These are phyloP conservation scores for Diplodia corticola DNA, from an alignment of 2,329 filamentous ascomycete genomes.

Conservation along the genomic window DNA sequence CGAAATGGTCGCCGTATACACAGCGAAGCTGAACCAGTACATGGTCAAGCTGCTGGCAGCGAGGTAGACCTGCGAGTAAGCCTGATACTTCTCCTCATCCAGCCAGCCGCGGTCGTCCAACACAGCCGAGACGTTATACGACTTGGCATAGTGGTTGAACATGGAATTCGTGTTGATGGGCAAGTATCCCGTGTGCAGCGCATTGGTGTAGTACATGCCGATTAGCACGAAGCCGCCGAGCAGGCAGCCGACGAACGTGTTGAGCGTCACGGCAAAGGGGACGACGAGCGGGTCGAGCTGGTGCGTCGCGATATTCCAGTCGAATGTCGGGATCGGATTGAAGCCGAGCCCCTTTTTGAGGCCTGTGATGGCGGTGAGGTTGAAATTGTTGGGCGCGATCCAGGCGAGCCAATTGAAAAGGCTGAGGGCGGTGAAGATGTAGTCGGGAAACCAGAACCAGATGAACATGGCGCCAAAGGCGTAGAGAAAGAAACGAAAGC, in stretches of 20 bases:
- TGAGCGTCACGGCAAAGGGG: constrained; percentile 35
- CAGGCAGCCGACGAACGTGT: constrained; percentile 37
- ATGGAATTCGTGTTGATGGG: constrained; percentile 38
- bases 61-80: constrained; percentile 41
- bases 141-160: constrained; percentile 38
- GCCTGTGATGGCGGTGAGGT: constrained; percentile 74
- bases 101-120: constrained; percentile 31
- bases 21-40: constrained; percentile 41
- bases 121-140: constrained; percentile 38
- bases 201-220: constrained; percentile 33
- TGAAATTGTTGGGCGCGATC: constrained; percentile 64
- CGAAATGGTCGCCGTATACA: constrained; percentile 39
- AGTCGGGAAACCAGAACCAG: constrained; percentile 52
- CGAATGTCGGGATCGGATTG: constrained; percentile 68
- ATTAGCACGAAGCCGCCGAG: constrained; percentile 29
- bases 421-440: constrained; percentile 67
- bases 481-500: constrained; percentile 64
- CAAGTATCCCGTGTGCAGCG: constrained; percentile 37
- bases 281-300: constrained; percentile 37
- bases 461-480: constrained; percentile 54
- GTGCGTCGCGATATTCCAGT: constrained; percentile 59
- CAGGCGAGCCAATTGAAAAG: constrained; percentile 70
- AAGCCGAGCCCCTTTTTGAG: constrained; percentile 66
- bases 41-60: constrained; percentile 41
- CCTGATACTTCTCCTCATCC: constrained; percentile 36